Evolutionary conservation across 179 eudicot genomes (phyloP), one percentile per base, ranked within the genome.

Genomic region (Beta corolliflora): DNA sequence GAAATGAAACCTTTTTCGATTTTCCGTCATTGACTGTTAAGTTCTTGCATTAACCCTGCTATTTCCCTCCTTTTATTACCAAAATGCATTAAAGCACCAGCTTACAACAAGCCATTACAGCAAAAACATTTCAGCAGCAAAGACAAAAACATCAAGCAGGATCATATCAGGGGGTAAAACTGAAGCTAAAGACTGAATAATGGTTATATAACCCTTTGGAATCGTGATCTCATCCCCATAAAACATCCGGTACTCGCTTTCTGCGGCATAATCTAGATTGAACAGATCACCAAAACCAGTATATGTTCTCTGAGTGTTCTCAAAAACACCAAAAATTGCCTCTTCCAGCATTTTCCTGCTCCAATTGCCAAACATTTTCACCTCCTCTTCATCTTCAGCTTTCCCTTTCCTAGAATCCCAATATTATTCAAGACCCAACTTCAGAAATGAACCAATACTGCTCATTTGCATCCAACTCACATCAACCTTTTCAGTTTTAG

Each of bases 191-290:
- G 86, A 88, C 63, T 95, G 90, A 70, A 95, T 82, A 13, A 95
- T 84, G 74, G 90, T 91, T 64, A 73, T 81, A 75, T 95, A 95
- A 1, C 98, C 98, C 78, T 85, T 87, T 7, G 98, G 97, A 44
- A 95, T 92, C 64, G 98, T 95, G 77, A 95, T 88, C 79, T 95
- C 98, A 61, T 93, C 97, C 21, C 95, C 98, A 0, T 93, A 88
- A 82, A 90, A 95, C 97, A 93, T 86, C 25, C 66, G 68, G 71
- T 95, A 95, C 90, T 93, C 95, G n/a, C 90, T 93, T 67, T 95
- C 98, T 6, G 97, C 95, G 44, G 85, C 87, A 60, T 83, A 95
- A 89, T 93, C 97, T 7, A 95, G 91, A 7, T 41, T 80, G 23
- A 73, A 61, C 73, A 95, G 81, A 77, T 95, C 96, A 69, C 91